Evolutionary conservation across 2,329 filamentous ascomycete species (phyloP).

Genomic region (Ophiostoma perfectum): DNA sequence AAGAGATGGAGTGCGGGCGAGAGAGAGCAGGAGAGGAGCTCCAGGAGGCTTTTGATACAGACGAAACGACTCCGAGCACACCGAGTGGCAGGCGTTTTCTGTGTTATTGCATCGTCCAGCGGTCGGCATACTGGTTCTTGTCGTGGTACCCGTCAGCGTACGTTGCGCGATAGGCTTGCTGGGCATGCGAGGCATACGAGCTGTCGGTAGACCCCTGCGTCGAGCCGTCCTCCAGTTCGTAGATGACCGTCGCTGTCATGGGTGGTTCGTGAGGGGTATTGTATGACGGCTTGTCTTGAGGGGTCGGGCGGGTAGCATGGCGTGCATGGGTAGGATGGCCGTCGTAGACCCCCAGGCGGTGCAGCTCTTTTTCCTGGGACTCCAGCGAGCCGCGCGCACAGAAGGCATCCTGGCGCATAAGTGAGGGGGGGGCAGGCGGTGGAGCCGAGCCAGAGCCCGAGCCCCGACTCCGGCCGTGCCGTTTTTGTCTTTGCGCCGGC

Average conservation of each 20-base stretch:
- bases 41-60: not conserved
- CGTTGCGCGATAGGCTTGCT: not conserved
- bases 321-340: not conserved
- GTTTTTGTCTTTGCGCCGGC: not conserved
- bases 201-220: not conserved
- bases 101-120: not conserved
- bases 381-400: not conserved
- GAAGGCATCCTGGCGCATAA: constrained; percentile 4
- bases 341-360: not conserved
- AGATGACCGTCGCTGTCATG: not conserved
- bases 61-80: not conserved
- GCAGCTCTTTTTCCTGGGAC: not conserved
- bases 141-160: not conserved
- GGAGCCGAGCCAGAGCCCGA: not conserved
- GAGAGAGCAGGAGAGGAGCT: not conserved
- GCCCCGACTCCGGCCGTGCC: not conserved
- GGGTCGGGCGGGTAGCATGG: not conserved
- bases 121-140: not conserved
- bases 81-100: not conserved
- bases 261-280: not conserved
- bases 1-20: not conserved
- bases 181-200: not conserved
- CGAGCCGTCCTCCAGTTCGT: constrained; percentile 6
- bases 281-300: not conserved
- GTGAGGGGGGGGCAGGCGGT: not conserved